A percentile compares a stretch with the other conserved stretches of the same genome.
phyloP scores from a whole-genome alignment of 306 rosid genomes.

The Trichosanthes cucumerina region DNA sequence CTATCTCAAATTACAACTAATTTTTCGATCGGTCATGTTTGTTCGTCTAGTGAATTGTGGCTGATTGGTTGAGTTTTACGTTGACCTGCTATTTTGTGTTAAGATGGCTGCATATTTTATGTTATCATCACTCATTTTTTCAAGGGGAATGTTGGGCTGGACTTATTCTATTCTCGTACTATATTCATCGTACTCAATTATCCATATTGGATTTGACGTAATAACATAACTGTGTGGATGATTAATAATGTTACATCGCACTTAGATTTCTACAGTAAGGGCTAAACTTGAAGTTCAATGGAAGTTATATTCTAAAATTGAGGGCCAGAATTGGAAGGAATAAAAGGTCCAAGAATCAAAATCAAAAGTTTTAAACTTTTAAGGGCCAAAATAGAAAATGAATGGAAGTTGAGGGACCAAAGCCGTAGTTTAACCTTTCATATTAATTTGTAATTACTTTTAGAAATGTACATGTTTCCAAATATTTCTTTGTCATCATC shows the following conservation, averaged over 20 bases:
- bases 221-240: not conserved
- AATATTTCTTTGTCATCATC: too few relatives aligned
- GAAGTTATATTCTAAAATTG: too few relatives aligned
- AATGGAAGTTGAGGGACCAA: not conserved
- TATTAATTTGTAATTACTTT: too few relatives aligned
- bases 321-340: too few relatives aligned
- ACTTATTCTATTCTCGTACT: not conserved
- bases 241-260: not conserved
- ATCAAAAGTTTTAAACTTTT: too few relatives aligned
- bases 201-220: not conserved
- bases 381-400: not conserved
- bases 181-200: not conserved
- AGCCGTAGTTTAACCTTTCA: too few relatives aligned
- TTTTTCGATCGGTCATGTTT: not conserved
- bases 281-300: not conserved
- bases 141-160: too few relatives aligned
- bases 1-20: not conserved
- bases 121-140: too few relatives aligned
- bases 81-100: not conserved
- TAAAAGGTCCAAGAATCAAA: too few relatives aligned
- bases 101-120: not conserved
- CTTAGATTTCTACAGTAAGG: not conserved
- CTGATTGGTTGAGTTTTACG: not conserved
- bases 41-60: not conserved
- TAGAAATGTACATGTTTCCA: too few relatives aligned